phyloP scores from a whole-genome alignment of 768 basidiomycete species.

The Lactifluus subvellereus region DNA sequence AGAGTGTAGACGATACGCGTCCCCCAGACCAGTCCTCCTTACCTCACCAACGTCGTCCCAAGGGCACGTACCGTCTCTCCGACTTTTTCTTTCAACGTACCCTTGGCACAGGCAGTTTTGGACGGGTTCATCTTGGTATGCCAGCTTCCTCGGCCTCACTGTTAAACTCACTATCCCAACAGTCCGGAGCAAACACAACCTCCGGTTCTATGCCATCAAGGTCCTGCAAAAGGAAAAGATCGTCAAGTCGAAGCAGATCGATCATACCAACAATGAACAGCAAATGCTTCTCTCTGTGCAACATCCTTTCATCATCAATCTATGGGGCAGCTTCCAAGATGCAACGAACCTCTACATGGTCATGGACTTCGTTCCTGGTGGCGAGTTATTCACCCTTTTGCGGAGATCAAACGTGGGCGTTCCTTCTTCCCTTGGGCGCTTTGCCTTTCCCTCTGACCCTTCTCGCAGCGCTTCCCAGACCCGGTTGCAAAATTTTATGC shows the following conservation, averaged over 20 bases:
- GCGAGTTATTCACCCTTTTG: conserved; percentile 91
- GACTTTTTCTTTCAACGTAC: conserved; percentile 82
- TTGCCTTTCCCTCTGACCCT: conserved; percentile 16
- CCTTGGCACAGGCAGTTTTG: conserved; percentile 93
- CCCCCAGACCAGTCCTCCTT: conserved; percentile 17
- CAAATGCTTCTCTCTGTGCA: conserved; percentile 77
- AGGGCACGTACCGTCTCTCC: conserved; percentile 61
- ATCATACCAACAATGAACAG: conserved; percentile 96
- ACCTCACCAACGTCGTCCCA: conserved; percentile 42
- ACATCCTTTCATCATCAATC: conserved; percentile 92
- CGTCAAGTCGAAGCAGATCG: conserved; percentile 88
- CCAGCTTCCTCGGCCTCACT: background rate
- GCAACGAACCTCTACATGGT: conserved; percentile 93
- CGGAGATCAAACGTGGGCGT: conserved; percentile 77
- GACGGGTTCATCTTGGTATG: conserved; percentile 86
- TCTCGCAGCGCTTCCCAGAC: conserved; percentile 80
- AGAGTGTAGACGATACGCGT: conserved; percentile 30
- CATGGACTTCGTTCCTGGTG: conserved; percentile 94
- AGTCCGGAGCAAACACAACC: conserved; percentile 90
- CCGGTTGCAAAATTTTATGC: conserved; percentile 98
- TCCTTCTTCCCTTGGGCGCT: background rate
- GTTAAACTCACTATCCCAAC: conserved; percentile 1
- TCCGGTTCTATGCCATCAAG: conserved; percentile 95
- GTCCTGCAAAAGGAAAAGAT: conserved; percentile 92
- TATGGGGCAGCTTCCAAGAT: conserved; percentile 96